Evolutionary conservation across 1,284 basidiomycete genomes (phyloP).

Genomic region (Paramarasmius palmivorus): DNA sequence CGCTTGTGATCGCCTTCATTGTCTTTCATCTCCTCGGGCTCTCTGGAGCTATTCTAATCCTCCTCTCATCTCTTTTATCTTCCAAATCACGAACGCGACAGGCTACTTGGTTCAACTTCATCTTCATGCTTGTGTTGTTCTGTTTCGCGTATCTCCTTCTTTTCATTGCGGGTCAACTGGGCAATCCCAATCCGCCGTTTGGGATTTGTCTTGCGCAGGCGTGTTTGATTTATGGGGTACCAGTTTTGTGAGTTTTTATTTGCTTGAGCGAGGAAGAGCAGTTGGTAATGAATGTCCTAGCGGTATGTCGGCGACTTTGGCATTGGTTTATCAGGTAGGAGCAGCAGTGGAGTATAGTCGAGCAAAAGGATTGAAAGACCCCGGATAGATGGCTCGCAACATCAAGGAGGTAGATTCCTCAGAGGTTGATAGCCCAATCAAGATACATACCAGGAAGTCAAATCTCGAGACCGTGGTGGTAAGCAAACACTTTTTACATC

Average conservation of each 20-base stretch:
- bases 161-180: slow-evolving; percentile 16
- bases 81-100: slow-evolving; percentile 10
- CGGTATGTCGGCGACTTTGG: slow-evolving; percentile 2
- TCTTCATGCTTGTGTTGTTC: slow-evolving; percentile 21
- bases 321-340: slow-evolving; percentile 8
- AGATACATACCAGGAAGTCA: too few relatives aligned
- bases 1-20: background rate
- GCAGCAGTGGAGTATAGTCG: too few relatives aligned
- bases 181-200: slow-evolving; percentile 20
- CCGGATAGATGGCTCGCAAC: too few relatives aligned
- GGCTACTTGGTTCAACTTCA: slow-evolving; percentile 21
- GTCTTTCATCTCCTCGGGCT: slow-evolving; percentile 3
- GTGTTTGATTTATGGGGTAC: slow-evolving; percentile 22
- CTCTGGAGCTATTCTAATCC: background rate
- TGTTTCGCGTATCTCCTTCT: slow-evolving; percentile 20
- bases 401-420: too few relatives aligned
- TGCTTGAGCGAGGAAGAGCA: too few relatives aligned
- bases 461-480: too few relatives aligned
- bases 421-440: too few relatives aligned
- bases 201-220: slow-evolving; percentile 23
- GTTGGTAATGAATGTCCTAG: background rate
- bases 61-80: slow-evolving; percentile 1
- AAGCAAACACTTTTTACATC: too few relatives aligned
- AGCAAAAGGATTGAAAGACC: too few relatives aligned
- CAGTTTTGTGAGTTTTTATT: slow-evolving; percentile 18